Base-by-base conservation (phyloP, 2,329 filamentous ascomycete species). In the Fusarium floridanum region DNA sequence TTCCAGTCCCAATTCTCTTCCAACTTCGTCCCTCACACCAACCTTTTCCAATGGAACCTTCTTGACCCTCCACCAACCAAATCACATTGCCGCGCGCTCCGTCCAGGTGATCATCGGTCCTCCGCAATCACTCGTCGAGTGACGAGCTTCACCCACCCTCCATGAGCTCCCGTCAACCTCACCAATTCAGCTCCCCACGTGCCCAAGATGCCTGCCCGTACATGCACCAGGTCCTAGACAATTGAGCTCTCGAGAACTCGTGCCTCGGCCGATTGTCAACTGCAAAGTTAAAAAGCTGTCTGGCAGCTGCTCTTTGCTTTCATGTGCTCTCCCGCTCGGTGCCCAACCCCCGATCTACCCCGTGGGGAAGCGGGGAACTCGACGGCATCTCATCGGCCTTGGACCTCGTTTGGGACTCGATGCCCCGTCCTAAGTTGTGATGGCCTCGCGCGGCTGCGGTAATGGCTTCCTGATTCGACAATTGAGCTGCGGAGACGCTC, bases 391-490 rank as follows among this genome's bases (percentile, higher is more conserved):
- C 27, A 61, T 74, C 75, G 75, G 75, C 45, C 17, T 12, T 61
- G 64, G 36, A 16, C 48, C 67, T 74, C 60, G 62, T 78, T 78
- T 76, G 20, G 67, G 76, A 22, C 62, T 73, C 60, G 59, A 71
- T 69, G 39, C 64, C 63, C 69, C 61, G 61, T 45, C 45, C 45
- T 57, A 39, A 27, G 34, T 50, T 45, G 66, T 27, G 43, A 59
- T 65, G 68, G 62, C 60, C 62, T 75, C 37, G 24, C 32, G 34
- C 61, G 34, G 53, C 41, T 50, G 22, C 76, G 76, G 76, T 63
- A 55, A 68, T 76, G 71, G 68, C 65, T 78, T 78, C 76, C 76
- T 34, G 37, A 76, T 78, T 75, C 34, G 76, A 73, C n/a, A 29
- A 16, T 67, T 24, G 34, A 64, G 16, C 45, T 77, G 56, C 65